Conservation (phyloP, 768 basidiomycete species). For the Phlegmacium glaucopus region DNA sequence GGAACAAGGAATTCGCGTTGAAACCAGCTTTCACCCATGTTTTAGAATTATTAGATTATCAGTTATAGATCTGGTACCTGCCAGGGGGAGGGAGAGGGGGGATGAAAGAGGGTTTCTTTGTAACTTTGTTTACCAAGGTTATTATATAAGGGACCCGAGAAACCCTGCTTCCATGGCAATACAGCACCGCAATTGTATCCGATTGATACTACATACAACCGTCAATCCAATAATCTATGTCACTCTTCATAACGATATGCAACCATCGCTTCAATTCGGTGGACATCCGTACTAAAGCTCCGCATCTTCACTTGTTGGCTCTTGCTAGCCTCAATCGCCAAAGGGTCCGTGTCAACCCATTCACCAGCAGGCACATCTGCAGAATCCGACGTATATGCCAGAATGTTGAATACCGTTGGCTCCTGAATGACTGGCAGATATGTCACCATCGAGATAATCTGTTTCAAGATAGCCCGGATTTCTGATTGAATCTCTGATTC, state of each 20-base stretch:
- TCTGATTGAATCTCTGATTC: slow-evolving; percentile 94
- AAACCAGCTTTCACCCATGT: slow-evolving; percentile 68
- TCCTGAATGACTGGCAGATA: slow-evolving; percentile 96
- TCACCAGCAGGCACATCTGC: slow-evolving; percentile 89
- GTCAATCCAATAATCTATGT: too few species aligned
- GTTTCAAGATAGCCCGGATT: slow-evolving; percentile 96
- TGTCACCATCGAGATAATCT: slow-evolving; percentile 95
- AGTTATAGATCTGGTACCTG: slow-evolving; percentile 43
- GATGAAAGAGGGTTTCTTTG: slow-evolving; percentile 15
- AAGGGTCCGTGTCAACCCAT: slow-evolving; percentile 94
- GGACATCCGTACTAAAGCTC: slow-evolving; percentile 97
- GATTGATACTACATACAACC: too few species aligned
- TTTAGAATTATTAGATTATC: slow-evolving; percentile 22
- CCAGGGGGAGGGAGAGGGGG: slow-evolving; percentile 36
- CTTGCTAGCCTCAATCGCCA: slow-evolving; percentile 90
- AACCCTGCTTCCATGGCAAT: slow-evolving; percentile 26
- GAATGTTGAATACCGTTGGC: slow-evolving; percentile 94
- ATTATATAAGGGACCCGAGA: slow-evolving; percentile 6
- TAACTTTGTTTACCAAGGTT: too few species aligned
- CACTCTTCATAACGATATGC: slow-evolving; percentile 88
- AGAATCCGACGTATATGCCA: slow-evolving; percentile 91
- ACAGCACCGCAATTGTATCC: too few species aligned
- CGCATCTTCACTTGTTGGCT: slow-evolving; percentile 92
- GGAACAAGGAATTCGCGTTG: slow-evolving; percentile 62
- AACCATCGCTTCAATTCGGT: slow-evolving; percentile 96